A percentile compares a stretch with the other conserved stretches of the same genome.
phyloP scores from a whole-genome alignment of 2,329 filamentous ascomycete species.

The Paracoccidioides lutzii region DNA sequence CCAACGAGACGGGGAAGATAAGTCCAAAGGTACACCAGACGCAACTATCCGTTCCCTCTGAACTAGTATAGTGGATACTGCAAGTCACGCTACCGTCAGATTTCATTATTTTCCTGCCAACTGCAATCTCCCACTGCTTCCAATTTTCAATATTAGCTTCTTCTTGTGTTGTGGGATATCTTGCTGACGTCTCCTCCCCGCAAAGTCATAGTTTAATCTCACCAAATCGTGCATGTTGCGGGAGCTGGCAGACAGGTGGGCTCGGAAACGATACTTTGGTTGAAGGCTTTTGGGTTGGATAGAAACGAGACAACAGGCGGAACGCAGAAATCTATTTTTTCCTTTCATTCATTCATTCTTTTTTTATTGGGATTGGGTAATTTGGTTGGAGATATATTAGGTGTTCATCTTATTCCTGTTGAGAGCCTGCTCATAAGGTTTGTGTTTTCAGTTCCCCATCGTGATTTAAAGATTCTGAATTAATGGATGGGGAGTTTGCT shows the following conservation, averaged over 20 bases:
- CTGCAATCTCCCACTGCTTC: too few species aligned
- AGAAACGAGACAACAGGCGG: constrained; percentile 9
- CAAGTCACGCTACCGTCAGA: not conserved
- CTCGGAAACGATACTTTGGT: constrained; percentile 34
- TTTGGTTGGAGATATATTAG: not conserved
- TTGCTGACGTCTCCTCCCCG: not conserved
- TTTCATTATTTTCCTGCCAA: not conserved
- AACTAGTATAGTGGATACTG: not conserved
- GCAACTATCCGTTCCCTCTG: not conserved
- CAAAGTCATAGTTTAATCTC: not conserved
- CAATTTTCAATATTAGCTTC: not conserved
- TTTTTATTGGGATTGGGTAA: not conserved
- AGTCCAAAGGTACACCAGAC: not conserved
- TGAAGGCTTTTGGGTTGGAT: constrained; percentile 16
- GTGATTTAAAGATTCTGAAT: too few species aligned
- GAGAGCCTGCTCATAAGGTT: not conserved
- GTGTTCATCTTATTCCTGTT: not conserved
- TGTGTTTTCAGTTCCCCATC: not conserved
- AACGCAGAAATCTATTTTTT: constrained; percentile 13
- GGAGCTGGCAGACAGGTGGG: constrained; percentile 39
- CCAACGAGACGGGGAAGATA: too few species aligned
- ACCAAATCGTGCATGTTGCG: constrained; percentile 39
- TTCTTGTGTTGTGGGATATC: not conserved
- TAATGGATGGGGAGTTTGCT: too few species aligned
- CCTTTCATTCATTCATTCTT: too few species aligned